Evolutionary conservation across 2,329 filamentous ascomycete species (phyloP).

Genomic region (Arthrinium puccinioides): DNA sequence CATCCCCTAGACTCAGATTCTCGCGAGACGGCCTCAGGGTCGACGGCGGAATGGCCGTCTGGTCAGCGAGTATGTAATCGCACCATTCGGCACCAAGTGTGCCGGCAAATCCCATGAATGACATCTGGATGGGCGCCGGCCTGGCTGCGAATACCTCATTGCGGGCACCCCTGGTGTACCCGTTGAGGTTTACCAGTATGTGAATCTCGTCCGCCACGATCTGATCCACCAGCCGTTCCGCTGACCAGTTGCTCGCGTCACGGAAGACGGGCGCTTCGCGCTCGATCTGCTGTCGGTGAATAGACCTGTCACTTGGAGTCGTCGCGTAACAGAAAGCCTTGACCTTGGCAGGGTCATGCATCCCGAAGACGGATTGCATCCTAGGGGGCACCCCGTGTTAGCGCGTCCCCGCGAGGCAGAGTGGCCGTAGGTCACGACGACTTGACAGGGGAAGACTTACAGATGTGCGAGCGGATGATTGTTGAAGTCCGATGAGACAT

Average conservation of each 20-base stretch:
- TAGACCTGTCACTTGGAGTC: conserved; percentile 79
- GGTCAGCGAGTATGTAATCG: conserved; percentile 89
- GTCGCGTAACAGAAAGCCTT: conserved; percentile 95
- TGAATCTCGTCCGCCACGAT: conserved; percentile 86
- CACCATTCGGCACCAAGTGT: conserved; percentile 97
- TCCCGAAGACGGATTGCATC: conserved; percentile 97
- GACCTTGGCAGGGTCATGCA: conserved; percentile 68
- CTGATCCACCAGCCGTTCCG: conserved; percentile 77
- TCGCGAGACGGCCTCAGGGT: conserved; percentile 75
- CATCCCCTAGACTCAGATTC: conserved; percentile 68
- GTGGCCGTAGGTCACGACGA: too few relatives aligned
- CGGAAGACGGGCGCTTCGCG: conserved; percentile 84
- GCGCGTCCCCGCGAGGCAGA: too few relatives aligned
- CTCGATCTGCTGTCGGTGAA: conserved; percentile 89
- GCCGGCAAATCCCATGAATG: conserved; percentile 98
- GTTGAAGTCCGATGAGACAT: conserved; percentile 97
- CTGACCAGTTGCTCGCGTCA: conserved; percentile 80
- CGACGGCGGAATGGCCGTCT: conserved; percentile 73
- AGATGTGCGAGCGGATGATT: conserved; percentile 94
- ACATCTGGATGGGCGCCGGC: conserved; percentile 95
- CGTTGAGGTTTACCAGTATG: conserved; percentile 94
- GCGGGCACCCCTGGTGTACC: conserved; percentile 91
- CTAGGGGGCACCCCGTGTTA: conserved; percentile 30
- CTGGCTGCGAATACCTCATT: conserved; percentile 96
- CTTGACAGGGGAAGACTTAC: too few relatives aligned